A percentile compares a stretch with the other conserved stretches of the same genome.
phyloP scores from a whole-genome alignment of 805 yeast genomes.

The Starmerella bombi region DNA sequence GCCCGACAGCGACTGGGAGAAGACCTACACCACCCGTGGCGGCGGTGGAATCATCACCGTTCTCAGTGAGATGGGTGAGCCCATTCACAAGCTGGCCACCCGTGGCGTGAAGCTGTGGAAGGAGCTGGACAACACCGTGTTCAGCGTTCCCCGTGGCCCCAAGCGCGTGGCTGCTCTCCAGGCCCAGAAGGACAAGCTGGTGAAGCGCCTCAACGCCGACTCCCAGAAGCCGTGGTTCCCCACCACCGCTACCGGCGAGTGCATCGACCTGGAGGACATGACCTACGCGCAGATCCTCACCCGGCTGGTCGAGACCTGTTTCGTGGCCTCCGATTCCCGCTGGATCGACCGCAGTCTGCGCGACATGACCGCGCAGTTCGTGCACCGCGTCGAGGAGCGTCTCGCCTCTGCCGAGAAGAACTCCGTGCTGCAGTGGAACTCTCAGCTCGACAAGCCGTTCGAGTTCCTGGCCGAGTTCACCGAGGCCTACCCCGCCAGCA shows the following conservation, averaged over 20 bases:
- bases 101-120: constrained; percentile 97
- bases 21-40: constrained; percentile 83
- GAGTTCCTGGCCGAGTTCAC: constrained; percentile 47
- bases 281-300: constrained; percentile 83
- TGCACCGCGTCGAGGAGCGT: constrained; percentile 96
- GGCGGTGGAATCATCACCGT: constrained; percentile 91
- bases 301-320: constrained; percentile 80
- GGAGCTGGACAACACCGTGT: constrained; percentile 88
- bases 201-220: constrained; percentile 76
- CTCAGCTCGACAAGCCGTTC: constrained; percentile 51
- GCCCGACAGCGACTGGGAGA: constrained; percentile 79
- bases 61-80: constrained; percentile 98
- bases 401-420: constrained; percentile 41
- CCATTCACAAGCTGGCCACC: constrained; percentile 96
- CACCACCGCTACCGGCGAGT: constrained; percentile 58
- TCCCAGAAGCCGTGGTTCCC: constrained; percentile 99
- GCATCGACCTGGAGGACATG: constrained; percentile 88
- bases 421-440: constrained; percentile 63
- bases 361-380: constrained; percentile 71
- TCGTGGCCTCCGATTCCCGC: constrained; percentile 57
- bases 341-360: constrained; percentile 86
- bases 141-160: constrained; percentile 80
- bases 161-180: constrained; percentile 60
- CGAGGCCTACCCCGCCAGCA: constrained; percentile 58
- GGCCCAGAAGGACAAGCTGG: constrained; percentile 76